A percentile compares a stretch with the other conserved stretches of the same genome.
These are phyloP conservation scores for Lanmaoa rubissima DNA, from an alignment of 768 basidiomycete species.

Conservation along the genomic window DNA sequence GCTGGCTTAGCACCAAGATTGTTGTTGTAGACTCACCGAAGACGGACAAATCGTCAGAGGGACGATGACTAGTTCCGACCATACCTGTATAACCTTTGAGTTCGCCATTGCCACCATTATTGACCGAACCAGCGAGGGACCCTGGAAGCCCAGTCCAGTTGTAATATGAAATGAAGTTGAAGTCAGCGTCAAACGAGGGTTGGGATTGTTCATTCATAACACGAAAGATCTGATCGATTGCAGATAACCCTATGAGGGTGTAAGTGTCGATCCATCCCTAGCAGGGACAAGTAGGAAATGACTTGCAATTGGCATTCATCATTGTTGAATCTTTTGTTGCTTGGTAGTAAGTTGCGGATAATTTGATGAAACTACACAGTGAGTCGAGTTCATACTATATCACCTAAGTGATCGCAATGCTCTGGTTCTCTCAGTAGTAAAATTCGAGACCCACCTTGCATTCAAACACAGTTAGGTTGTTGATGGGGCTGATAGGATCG, in stretches of 20 bases:
- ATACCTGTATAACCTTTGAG: constrained; percentile 72
- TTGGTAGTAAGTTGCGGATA: constrained; percentile 70
- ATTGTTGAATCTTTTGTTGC: constrained; percentile 71
- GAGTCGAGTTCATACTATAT: constrained; percentile 76
- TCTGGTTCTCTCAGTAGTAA: background rate
- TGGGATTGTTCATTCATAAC: constrained; percentile 80
- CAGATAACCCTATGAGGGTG: constrained; percentile 52
- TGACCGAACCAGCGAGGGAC: constrained; percentile 55
- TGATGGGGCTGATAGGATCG: constrained; percentile 48
- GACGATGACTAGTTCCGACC: constrained; percentile 75
- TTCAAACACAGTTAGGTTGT: constrained; percentile 72
- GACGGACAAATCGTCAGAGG: constrained; percentile 69
- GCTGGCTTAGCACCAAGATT: background rate
- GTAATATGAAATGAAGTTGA: constrained; percentile 74
- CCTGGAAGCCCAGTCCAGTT: constrained; percentile 78
- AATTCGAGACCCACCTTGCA: constrained; percentile 57
- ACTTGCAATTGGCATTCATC: constrained; percentile 66
- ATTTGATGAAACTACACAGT: constrained; percentile 73
- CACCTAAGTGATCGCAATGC: background rate
- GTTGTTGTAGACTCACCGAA: constrained; percentile 46
- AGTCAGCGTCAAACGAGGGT: constrained; percentile 62
- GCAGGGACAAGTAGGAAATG: background rate
- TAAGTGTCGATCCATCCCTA: background rate
- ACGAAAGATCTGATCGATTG: constrained; percentile 69
- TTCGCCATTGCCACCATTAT: constrained; percentile 71